Evolutionary conservation across 345 rosid genomes (phyloP), one percentile per base, ranked within the genome.

Genomic region (Populus alba): DNA sequence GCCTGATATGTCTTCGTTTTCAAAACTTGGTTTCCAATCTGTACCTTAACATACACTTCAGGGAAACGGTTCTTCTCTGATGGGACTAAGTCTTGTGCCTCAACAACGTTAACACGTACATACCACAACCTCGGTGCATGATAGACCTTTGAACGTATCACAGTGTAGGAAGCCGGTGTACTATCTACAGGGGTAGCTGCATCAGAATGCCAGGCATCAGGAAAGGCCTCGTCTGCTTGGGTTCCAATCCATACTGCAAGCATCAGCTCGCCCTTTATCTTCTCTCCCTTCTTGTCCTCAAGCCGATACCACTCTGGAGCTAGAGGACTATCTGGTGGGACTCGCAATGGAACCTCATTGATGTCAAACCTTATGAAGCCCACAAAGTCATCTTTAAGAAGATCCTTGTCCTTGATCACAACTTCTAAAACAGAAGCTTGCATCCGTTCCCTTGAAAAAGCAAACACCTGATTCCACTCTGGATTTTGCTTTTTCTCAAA

Each of bases 161-260:
- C 27, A 17, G 79, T 75, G 43, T 77, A 66, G 62, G 79, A 70
- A 55, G 85, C 76, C 2, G 82, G 77, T 6, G 63, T 20, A 51
- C 65, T 65, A 35, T 78, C 85, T 65, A 71, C 55, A 29, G 82
- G 79, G 23, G 66, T 82, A 41, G 81, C 85, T 55, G 82, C 85
- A 71, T 82, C 85, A 57, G 85, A 82, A 75, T 82, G 82, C 85
- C 85, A 82, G 41, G 85, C 85, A 66, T 82, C 85, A 15, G 81
- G 47, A 71, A 82, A 82, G 17, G 85, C 81, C 69, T 82, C 85
- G 20, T 82, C 85, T 35, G 85, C 85, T 66, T 82, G 85, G 31
- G 85, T 82, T n/a, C 85, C 85, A 65, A 82, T 82, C 85, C 85
- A 82, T 66, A 82, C 82, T 23, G 85, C 85, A 75, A 82, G 82